phyloP scores from a whole-genome alignment of 169 alveolate species.

The Cryptosporidium tyzzeri region DNA sequence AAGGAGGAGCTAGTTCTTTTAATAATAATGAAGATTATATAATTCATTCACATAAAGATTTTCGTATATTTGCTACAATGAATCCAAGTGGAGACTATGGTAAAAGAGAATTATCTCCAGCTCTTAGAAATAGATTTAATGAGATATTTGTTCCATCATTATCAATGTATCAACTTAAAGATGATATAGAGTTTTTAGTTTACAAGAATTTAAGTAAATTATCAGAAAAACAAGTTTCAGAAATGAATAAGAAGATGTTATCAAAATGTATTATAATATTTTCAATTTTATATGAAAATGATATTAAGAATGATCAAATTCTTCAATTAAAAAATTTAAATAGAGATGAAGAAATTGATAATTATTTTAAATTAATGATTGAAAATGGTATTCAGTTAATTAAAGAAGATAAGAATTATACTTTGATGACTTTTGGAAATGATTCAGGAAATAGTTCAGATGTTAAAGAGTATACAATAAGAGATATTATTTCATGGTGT shows the following conservation, averaged over 20 bases:
- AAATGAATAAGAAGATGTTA: neutral
- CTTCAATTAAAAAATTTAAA: neutral
- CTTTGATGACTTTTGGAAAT: neutral
- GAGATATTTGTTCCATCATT: conserved; percentile 92
- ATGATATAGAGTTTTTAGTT: conserved; percentile 49
- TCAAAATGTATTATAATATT: conserved; percentile 23
- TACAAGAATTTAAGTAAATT: conserved; percentile 51
- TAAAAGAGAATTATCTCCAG: conserved; percentile 98
- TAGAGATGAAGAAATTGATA: neutral
- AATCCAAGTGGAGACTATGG: conserved; percentile 99
- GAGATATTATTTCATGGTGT: conserved; percentile 60
- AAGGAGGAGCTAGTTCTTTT: conserved; percentile 77
- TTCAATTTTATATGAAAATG: conserved; percentile 53
- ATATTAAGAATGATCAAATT: conserved; percentile 8
- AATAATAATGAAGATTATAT: conserved; percentile 79
- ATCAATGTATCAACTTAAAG: conserved; percentile 26
- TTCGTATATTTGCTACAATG: conserved; percentile 98
- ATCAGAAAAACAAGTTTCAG: neutral
- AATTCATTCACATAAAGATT: conserved; percentile 90
- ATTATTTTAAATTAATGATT: conserved; percentile 6
- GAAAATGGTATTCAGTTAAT: conserved; percentile 1
- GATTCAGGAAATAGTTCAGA: neutral
- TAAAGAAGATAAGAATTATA: neutral
- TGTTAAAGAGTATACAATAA: conserved; percentile 27
- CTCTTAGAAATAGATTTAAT: conserved; percentile 97